Percentiles rank a stretch among this genome's conserved stretches.
Conservation (phyloP, 352 stramenopile species). For the Phytophthora capsici region DNA sequence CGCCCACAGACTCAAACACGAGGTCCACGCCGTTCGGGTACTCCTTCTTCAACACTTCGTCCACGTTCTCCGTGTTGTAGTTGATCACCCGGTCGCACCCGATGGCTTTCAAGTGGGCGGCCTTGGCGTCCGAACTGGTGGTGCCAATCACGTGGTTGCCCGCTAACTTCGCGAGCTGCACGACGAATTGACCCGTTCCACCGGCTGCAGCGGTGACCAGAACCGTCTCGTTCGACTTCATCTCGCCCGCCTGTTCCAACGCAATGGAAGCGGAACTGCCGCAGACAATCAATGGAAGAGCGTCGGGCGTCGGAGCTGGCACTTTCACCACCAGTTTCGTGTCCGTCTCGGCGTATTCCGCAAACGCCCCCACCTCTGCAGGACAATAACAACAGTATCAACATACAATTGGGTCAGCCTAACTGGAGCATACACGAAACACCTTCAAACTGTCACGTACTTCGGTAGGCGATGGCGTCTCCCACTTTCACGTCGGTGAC, state of each 20-base stretch:
- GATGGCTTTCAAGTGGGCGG: conserved; percentile 64
- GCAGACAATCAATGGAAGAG: conserved; percentile 47
- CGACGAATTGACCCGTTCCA: conserved; percentile 81
- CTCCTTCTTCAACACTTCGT: conserved; percentile 58
- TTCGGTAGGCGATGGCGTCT: conserved; percentile 51
- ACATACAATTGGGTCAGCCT: not conserved
- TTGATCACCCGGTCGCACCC: conserved; percentile 83
- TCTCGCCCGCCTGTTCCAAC: conserved; percentile 54
- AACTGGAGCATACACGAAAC: not conserved
- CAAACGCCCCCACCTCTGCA: conserved; percentile 55
- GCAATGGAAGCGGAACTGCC: conserved; percentile 53
- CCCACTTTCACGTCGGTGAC: conserved; percentile 51
- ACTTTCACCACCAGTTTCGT: conserved; percentile 40
- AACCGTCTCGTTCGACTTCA: conserved; percentile 62
- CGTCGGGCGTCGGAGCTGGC: conserved; percentile 22
- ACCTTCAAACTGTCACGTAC: conserved; percentile 10
- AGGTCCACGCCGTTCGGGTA: conserved; percentile 66
- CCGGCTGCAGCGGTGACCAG: conserved; percentile 63
- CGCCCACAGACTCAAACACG: conserved; percentile 65
- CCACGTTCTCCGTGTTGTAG: conserved; percentile 76
- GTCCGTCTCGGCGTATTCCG: conserved; percentile 54
- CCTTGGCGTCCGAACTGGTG: conserved; percentile 85
- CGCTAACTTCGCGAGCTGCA: conserved; percentile 83
- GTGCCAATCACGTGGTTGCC: conserved; percentile 81
- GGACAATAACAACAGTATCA: not conserved